These are phyloP conservation scores for Clarireedia hainanense DNA, from an alignment of 2,329 filamentous ascomycete genomes.

Conservation along the genomic window DNA sequence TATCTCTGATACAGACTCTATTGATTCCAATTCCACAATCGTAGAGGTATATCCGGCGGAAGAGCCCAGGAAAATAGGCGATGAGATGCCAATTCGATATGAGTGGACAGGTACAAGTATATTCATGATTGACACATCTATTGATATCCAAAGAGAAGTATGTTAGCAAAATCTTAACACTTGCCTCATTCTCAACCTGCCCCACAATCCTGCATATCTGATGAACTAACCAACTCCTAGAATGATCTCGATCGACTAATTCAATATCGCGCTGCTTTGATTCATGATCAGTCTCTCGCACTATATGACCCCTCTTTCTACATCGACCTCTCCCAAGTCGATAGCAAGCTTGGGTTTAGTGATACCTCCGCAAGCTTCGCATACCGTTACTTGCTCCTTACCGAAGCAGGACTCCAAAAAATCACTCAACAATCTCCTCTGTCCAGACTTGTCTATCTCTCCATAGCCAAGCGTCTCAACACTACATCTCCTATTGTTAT, in stretches of 20 bases:
- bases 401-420: constrained; percentile 13
- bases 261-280: constrained; percentile 8
- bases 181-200: no score
- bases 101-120: constrained; percentile 22
- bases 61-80: neutral
- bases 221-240: constrained; percentile 1
- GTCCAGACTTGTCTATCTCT: constrained; percentile 1
- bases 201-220: neutral
- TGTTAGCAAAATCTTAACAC: neutral
- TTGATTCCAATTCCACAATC: no score
- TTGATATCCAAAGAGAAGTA: constrained; percentile 13
- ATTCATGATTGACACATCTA: constrained; percentile 1
- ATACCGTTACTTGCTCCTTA: constrained; percentile 17
- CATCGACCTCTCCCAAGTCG: constrained; percentile 11
- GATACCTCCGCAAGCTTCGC: constrained; percentile 17
- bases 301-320: constrained; percentile 18
- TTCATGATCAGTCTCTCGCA: constrained; percentile 1
- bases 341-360: constrained; percentile 19
- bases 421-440: neutral
- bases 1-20: no score
- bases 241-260: constrained; percentile 12
- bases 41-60: neutral
- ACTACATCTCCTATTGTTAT: constrained; percentile 3
- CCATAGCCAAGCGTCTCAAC: neutral
- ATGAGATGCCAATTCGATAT: neutral